phyloP scores from a whole-genome alignment of 2,329 filamentous ascomycete species.

The Celoporthe dispersa region DNA sequence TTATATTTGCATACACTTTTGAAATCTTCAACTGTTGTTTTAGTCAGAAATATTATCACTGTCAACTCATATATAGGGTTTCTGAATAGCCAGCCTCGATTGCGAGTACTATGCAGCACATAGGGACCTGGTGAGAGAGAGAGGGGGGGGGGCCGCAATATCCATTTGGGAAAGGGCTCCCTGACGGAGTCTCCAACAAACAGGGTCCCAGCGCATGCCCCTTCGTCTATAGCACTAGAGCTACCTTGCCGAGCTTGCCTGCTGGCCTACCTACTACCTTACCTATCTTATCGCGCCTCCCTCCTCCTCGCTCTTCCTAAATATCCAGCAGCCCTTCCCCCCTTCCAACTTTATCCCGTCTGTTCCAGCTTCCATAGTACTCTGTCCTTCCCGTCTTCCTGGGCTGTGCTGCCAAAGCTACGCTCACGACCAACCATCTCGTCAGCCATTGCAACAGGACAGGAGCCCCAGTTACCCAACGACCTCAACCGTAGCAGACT shows the following conservation, averaged over 20 bases:
- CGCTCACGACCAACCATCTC: neutral
- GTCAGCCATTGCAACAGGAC: neutral
- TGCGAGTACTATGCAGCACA: neutral
- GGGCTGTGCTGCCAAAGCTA: neutral
- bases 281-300: neutral
- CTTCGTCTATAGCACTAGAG: neutral
- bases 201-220: neutral
- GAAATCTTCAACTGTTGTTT: too few relatives aligned
- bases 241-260: neutral
- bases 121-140: neutral
- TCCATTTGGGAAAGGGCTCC: neutral
- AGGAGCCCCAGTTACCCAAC: neutral
- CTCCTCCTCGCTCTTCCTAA: neutral
- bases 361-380: neutral
- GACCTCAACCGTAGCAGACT: neutral
- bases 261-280: neutral
- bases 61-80: neutral
- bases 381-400: neutral
- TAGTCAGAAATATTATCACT: neutral
- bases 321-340: neutral
- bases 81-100: neutral
- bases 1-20: neutral
- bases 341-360: neutral
- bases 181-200: neutral
- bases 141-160: neutral